Conservation (phyloP, 2,329 filamentous ascomycete species). For the Hypoxylon sp. region DNA sequence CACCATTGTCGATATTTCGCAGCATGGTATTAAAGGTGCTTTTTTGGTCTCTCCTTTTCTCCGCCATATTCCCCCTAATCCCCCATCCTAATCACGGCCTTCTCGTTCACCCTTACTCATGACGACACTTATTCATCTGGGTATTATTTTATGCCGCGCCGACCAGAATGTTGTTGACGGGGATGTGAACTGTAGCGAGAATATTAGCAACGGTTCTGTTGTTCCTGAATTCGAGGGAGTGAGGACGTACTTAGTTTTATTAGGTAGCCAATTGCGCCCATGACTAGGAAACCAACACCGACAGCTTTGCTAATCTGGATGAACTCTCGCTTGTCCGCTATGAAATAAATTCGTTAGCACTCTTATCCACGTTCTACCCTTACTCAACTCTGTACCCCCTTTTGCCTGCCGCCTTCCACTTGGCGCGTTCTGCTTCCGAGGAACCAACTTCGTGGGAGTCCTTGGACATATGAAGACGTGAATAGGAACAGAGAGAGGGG, state of each 20-base stretch:
- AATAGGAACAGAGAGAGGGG: constrained; percentile 8
- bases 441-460: not conserved
- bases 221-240: not conserved
- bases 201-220: constrained; percentile 17
- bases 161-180: constrained; percentile 78
- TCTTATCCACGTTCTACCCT: not conserved
- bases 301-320: constrained; percentile 65
- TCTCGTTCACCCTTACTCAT: constrained; percentile 7
- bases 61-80: constrained; percentile 18
- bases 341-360: constrained; percentile 36
- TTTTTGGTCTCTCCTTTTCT: not conserved
- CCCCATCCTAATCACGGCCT: constrained; percentile 5
- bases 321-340: constrained; percentile 67
- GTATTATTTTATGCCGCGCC: constrained; percentile 67
- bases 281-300: constrained; percentile 77
- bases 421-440: constrained; percentile 10
- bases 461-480: not conserved
- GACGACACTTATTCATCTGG: not conserved
- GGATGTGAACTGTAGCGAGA: constrained; percentile 69
- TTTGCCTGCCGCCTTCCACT: not conserved
- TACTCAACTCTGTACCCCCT: not conserved
- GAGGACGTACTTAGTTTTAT: constrained; percentile 73
- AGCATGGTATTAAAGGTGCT: constrained; percentile 21
- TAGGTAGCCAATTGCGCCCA: constrained; percentile 77
- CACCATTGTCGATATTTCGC: constrained; percentile 13